Conservation (phyloP, 495 filamentous ascomycete genomes). For the Pyronema omphalodes region DNA sequence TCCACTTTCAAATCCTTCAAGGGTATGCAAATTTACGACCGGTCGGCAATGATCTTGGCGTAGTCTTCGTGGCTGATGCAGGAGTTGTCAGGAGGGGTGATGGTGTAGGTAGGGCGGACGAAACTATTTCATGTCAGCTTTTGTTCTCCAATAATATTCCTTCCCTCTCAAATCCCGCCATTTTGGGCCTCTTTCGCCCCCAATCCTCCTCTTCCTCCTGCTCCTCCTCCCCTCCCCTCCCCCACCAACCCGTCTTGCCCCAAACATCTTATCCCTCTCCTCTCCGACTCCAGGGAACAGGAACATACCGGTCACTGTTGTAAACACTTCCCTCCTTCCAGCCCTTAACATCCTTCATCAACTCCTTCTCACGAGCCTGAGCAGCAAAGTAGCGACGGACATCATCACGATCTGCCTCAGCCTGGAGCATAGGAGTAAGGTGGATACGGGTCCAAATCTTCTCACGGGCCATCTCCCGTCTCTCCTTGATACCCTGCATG, state of each 20-base stretch:
- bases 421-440: conserved; percentile 78
- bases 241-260: background rate
- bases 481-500: conserved; percentile 60
- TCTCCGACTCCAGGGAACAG: background rate
- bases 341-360: conserved; percentile 59
- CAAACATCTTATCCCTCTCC: background rate
- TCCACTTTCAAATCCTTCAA: no score
- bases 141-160: no score
- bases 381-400: conserved; percentile 71
- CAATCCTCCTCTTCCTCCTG: background rate
- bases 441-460: conserved; percentile 96
- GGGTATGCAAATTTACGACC: conserved; percentile 15
- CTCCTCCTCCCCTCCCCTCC: background rate
- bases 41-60: conserved; percentile 22
- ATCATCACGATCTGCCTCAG: conserved; percentile 88
- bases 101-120: conserved; percentile 12
- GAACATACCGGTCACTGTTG: conserved; percentile 42
- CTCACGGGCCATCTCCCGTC: conserved; percentile 85
- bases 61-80: conserved; percentile 5
- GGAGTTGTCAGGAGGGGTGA: conserved; percentile 13
- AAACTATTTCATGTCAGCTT: no score
- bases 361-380: conserved; percentile 70
- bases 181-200: background rate
- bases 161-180: no score
- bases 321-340: conserved; percentile 42